Conservation (phyloP, 768 basidiomycete genomes). For the Lactarius hatsudake region DNA sequence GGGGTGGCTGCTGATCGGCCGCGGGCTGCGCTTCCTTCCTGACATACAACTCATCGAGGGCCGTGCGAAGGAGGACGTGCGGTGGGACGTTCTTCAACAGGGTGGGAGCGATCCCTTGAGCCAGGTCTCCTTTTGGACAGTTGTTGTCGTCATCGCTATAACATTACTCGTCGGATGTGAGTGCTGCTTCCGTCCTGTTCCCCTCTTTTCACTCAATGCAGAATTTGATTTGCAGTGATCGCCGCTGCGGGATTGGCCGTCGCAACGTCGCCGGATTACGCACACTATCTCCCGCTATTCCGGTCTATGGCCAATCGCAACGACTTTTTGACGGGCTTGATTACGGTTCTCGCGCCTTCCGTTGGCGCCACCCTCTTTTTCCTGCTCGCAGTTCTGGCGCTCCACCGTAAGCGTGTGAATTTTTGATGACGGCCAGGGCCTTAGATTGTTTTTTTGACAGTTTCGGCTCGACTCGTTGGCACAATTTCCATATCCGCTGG, state of each 20-base stretch:
- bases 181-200: conserved; percentile 36
- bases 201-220: neutral
- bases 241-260: conserved; percentile 68
- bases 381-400: conserved; percentile 46
- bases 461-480: conserved; percentile 38
- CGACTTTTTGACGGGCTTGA: conserved; percentile 57
- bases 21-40: conserved; percentile 60
- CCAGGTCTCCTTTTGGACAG: conserved; percentile 53
- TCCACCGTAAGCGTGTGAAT: conserved; percentile 50
- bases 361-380: conserved; percentile 60
- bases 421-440: neutral
- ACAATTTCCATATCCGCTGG: conserved; percentile 61
- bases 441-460: conserved; percentile 14
- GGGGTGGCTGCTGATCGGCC: conserved; percentile 77
- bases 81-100: conserved; percentile 72
- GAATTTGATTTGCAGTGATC: conserved; percentile 46
- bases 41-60: conserved; percentile 72
- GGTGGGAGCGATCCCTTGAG: conserved; percentile 48
- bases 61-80: conserved; percentile 76
- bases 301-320: conserved; percentile 47
- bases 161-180: conserved; percentile 59
- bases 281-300: conserved; percentile 68
- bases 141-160: conserved; percentile 48
- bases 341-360: conserved; percentile 66
- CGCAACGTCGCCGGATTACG: conserved; percentile 67